A percentile compares a stretch with the other conserved stretches of the same genome.
These are phyloP conservation scores for Tetrapisispora iriomotensis DNA, from an alignment of 805 yeast species.

Conservation along the genomic window DNA sequence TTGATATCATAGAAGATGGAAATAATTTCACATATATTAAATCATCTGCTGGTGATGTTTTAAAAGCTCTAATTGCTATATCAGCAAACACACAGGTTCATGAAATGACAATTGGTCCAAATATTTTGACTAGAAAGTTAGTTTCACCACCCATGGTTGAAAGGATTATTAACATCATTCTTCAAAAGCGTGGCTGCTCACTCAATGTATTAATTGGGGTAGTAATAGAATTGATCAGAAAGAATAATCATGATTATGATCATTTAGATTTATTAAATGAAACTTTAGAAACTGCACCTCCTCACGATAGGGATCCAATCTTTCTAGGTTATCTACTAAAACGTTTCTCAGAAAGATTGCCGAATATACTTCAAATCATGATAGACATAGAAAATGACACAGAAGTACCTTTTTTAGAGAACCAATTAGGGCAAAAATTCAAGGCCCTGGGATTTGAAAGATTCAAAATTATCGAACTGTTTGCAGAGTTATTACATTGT, in stretches of 20 bases:
- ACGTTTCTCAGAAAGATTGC: constrained; percentile 51
- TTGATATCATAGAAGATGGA: constrained; percentile 51
- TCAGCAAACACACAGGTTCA: constrained; percentile 79
- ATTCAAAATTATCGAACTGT: constrained; percentile 79
- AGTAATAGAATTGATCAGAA: constrained; percentile 84
- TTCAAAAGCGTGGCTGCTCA: constrained; percentile 61
- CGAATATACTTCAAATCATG: constrained; percentile 10
- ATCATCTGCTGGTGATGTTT: constrained; percentile 83
- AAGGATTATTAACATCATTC: constrained; percentile 60
- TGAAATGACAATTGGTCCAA: constrained; percentile 84
- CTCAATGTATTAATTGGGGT: constrained; percentile 86
- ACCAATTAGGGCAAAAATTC: constrained; percentile 51
- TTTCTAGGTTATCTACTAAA: constrained; percentile 72
- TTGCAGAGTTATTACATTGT: constrained; percentile 90
- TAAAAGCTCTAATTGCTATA: constrained; percentile 83
- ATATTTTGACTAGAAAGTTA: constrained; percentile 76
- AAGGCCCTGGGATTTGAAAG: constrained; percentile 83
- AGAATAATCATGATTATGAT: constrained; percentile 94
- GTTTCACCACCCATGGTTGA: constrained; percentile 59
- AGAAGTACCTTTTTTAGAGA: constrained; percentile 32
- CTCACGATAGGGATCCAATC: constrained; percentile 81
- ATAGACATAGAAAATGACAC: constrained; percentile 17
- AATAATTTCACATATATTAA: constrained; percentile 54
- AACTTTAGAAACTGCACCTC: constrained; percentile 74
- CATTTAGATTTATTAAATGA: constrained; percentile 66